These are phyloP conservation scores for Xylaria polymorpha DNA, from an alignment of 2,329 filamentous ascomycete species.

Conservation along the genomic window DNA sequence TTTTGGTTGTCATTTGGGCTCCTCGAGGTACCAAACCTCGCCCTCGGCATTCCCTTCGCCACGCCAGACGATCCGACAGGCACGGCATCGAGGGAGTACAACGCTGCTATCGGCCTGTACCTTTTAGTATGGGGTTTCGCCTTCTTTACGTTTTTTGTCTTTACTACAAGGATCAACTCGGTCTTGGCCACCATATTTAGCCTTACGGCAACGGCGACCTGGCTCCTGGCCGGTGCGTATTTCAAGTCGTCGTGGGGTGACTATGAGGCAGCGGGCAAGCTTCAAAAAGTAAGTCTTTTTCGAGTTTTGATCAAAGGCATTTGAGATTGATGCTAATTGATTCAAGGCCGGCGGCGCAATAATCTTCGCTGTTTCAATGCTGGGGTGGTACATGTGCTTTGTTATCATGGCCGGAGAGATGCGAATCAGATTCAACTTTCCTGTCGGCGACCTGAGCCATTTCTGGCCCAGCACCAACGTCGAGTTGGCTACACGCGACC, in stretches of 20 bases:
- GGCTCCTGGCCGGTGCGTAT: slow-evolving; percentile 61
- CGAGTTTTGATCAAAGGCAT: background rate
- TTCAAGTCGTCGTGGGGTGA: slow-evolving; percentile 60
- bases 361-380: slow-evolving; percentile 58
- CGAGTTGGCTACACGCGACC: slow-evolving; percentile 42
- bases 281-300: slow-evolving; percentile 58
- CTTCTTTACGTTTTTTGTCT: slow-evolving; percentile 63
- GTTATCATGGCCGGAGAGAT: slow-evolving; percentile 66
- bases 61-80: slow-evolving; percentile 59
- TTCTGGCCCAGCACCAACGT: slow-evolving; percentile 59
- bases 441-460: slow-evolving; percentile 62
- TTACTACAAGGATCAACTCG: slow-evolving; percentile 61
- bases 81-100: slow-evolving; percentile 58
- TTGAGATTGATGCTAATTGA: background rate
- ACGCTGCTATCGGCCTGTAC: slow-evolving; percentile 61
- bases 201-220: slow-evolving; percentile 58
- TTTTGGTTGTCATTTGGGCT: slow-evolving; percentile 66
- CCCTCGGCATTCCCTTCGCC: slow-evolving; percentile 58
- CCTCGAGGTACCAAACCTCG: slow-evolving; percentile 61
- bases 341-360: slow-evolving; percentile 53
- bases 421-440: slow-evolving; percentile 60
- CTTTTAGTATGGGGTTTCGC: slow-evolving; percentile 65
- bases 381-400: slow-evolving; percentile 65
- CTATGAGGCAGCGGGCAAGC: slow-evolving; percentile 52
- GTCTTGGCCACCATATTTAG: slow-evolving; percentile 63